Evolutionary conservation across 371 early-diverging fungal genomes (phyloP).

Genomic region (Synchytrium microbalum): DNA sequence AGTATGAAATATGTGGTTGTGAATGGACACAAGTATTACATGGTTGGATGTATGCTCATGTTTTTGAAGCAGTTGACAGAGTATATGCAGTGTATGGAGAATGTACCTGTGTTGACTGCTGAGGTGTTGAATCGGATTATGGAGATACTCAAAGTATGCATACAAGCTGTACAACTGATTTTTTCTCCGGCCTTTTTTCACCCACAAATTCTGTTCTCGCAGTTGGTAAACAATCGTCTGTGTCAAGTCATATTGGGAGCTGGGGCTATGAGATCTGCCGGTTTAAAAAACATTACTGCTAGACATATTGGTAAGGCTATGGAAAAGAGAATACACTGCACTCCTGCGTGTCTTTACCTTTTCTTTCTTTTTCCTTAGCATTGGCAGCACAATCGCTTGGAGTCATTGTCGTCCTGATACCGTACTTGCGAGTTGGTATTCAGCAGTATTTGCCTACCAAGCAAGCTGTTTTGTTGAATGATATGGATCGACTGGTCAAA

Average conservation of each 20-base stretch:
- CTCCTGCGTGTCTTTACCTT: background rate
- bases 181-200: background rate
- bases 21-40: slow-evolving; percentile 59
- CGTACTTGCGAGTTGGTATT: slow-evolving; percentile 66
- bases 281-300: slow-evolving; percentile 89
- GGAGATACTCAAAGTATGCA: slow-evolving; percentile 74
- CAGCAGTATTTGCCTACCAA: slow-evolving; percentile 57
- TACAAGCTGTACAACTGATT: too few species aligned
- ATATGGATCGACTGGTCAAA: slow-evolving; percentile 72
- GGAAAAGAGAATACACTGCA: background rate
- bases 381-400: slow-evolving; percentile 86
- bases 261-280: slow-evolving; percentile 90
- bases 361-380: slow-evolving; percentile 36
- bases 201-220: background rate
- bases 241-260: slow-evolving; percentile 94
- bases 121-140: slow-evolving; percentile 78
- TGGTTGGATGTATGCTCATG: slow-evolving; percentile 76
- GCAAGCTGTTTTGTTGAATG: slow-evolving; percentile 65
- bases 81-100: slow-evolving; percentile 69
- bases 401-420: slow-evolving; percentile 74
- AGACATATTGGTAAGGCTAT: slow-evolving; percentile 68
- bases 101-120: slow-evolving; percentile 63
- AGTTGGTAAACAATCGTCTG: slow-evolving; percentile 82
- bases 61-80: slow-evolving; percentile 83
- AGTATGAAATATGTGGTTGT: slow-evolving; percentile 47